Conservation (phyloP, 768 basidiomycete genomes). For the Pisolithus microcarpus region DNA sequence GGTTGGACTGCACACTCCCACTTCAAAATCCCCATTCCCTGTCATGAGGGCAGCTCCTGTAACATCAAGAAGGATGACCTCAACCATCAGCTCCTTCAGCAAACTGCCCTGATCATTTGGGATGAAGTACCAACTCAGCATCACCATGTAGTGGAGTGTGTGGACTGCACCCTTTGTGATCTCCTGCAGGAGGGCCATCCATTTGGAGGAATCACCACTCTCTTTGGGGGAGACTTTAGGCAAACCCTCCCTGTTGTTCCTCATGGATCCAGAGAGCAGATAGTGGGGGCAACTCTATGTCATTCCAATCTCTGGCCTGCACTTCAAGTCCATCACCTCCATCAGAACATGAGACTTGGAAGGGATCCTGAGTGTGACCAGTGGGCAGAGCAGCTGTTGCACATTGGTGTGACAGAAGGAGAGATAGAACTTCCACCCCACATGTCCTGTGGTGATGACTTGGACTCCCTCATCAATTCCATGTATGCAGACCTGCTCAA, state of each 20-base stretch:
- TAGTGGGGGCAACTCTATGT: conserved; percentile 29
- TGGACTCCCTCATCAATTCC: conserved; percentile 10
- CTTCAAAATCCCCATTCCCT: conserved; percentile 41
- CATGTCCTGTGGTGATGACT: background rate
- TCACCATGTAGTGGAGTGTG: conserved; percentile 30
- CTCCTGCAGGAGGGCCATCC: conserved; percentile 19
- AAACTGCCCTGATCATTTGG: conserved; percentile 34
- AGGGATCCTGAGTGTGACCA: conserved; percentile 11
- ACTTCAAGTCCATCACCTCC: conserved; percentile 27
- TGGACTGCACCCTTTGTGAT: conserved; percentile 33
- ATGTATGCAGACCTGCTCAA: conserved; percentile 21
- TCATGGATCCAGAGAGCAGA: conserved; percentile 30
- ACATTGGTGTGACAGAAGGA: conserved; percentile 30
- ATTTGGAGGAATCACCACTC: conserved; percentile 40
- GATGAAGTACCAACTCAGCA: conserved; percentile 38
- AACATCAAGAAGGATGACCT: conserved; percentile 27
- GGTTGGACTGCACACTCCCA: conserved; percentile 41
- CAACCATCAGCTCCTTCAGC: conserved; percentile 26
- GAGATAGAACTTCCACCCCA: background rate
- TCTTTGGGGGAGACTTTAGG: conserved; percentile 45
- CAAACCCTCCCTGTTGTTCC: conserved; percentile 41
- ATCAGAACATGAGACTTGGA: conserved; percentile 35
- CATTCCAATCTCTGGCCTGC: conserved; percentile 32
- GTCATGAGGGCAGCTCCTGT: conserved; percentile 25
- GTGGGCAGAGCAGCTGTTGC: conserved; percentile 32